Base-by-base conservation (phyloP, 352 stramenopile genomes). In the Aphanomyces cochlioides region DNA sequence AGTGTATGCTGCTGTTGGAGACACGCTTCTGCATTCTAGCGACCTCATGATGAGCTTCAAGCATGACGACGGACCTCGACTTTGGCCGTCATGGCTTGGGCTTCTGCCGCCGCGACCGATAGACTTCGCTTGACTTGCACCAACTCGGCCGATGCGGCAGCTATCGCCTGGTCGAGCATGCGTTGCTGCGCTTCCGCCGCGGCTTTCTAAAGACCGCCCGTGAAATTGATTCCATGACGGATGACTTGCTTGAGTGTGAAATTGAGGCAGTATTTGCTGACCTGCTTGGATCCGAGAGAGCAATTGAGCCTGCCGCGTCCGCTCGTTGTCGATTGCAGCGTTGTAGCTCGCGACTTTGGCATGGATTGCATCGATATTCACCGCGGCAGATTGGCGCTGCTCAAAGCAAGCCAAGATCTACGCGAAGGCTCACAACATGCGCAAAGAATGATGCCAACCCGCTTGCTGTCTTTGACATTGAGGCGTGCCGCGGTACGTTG, bases 151-250 rank as follows among this genome's bases (percentile, higher is more conserved):
- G n/a, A 10, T n/a, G 64, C 37, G 7, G 47, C 12, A 10, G 64
- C 64, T 21, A 70, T 70, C 13, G 64, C 48, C 40, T 63, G 19
- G 19, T 70, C 54, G 5, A 70, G 5, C 5, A 61, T 50, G 10
- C 64, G 64, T 28, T 47, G 21, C 47, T 70, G 47, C 28, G 47
- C 43, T n/a, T 70, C 64, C 36, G 39, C 43, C 47, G 38, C 19
- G 6, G 54, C 54, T 54, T 41, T 70, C 64, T 63, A 63, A 4
- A 19, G 38, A 10, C 28, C 28, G 28, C 28, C 28, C 28, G 28
- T 28, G 0, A 28, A 2, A 28, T 19, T 58, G 45, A 56, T 59
- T 28, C 7, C 37, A n/a, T 61, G 34, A 59, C 5, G 19, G 34
- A 15, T 3, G 15, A 43, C 39, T 21, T 56, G 61, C 64, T 3